phyloP scores from a whole-genome alignment of 176 grass and related monocot species.

The Microstegium vimineum region DNA sequence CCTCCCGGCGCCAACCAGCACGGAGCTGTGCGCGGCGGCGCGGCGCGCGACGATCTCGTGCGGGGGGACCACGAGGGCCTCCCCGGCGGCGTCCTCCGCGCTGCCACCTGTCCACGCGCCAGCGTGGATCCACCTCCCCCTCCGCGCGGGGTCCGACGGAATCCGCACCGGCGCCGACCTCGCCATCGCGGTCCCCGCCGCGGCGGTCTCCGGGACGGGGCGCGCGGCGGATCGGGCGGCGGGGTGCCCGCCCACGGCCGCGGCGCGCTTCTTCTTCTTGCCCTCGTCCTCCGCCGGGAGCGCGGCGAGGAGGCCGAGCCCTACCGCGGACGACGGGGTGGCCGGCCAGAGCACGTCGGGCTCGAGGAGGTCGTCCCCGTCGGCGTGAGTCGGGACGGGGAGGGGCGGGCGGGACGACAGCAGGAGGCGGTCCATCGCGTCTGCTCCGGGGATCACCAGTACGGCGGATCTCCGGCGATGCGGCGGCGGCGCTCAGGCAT shows the following conservation, averaged over 20 bases:
- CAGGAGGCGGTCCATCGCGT: slow-evolving; percentile 36
- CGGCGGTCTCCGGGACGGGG: slow-evolving; percentile 37
- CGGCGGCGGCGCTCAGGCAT: slow-evolving; percentile 42
- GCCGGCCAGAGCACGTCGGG: slow-evolving; percentile 46
- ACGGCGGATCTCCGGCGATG: slow-evolving; percentile 31
- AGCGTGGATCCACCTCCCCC: slow-evolving; percentile 15
- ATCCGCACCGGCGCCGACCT: slow-evolving; percentile 48
- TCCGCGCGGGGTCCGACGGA: slow-evolving; percentile 21
- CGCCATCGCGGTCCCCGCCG: slow-evolving; percentile 4
- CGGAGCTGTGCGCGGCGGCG: slow-evolving; percentile 36
- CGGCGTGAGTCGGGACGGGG: not conserved
- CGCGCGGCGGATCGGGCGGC: slow-evolving; percentile 33
- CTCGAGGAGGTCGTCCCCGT: slow-evolving; percentile 36
- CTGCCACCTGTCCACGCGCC: not conserved
- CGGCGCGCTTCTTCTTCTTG: slow-evolving; percentile 46
- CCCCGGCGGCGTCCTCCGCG: slow-evolving; percentile 17
- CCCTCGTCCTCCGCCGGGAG: slow-evolving; percentile 37
- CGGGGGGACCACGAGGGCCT: slow-evolving; percentile 34
- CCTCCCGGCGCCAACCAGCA: slow-evolving; percentile 52
- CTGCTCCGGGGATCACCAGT: slow-evolving; percentile 37
- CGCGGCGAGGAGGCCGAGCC: slow-evolving; percentile 23
- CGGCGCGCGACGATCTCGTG: slow-evolving; percentile 58
- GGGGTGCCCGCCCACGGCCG: not conserved
- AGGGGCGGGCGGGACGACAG: slow-evolving; percentile 32
- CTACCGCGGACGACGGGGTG: not conserved